Evolutionary conservation across 257 asterid genomes (phyloP), one percentile per base, ranked within the genome.

Genomic region (Misopates orontium): DNA sequence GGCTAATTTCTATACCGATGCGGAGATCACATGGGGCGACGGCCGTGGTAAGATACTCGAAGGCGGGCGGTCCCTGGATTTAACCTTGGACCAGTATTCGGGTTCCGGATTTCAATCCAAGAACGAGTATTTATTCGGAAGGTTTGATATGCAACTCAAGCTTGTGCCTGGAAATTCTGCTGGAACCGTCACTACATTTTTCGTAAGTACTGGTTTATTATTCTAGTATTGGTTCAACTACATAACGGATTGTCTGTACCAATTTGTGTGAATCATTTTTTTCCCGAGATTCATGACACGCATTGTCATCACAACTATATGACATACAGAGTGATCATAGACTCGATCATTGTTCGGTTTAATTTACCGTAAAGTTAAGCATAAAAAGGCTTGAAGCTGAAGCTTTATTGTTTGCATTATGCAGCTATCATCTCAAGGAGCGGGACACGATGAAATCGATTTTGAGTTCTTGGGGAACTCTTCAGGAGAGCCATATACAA

Each of bases 401-500:
- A 7, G 0, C 13, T 24, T 19, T 21, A 6, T 20, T 10, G 0
- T 8, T 50, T 22, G 0, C 5, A 19, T 18, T n/a, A 5, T 50
- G 57, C 74, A 78, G 79, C 51, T 78, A 21, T 71, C 83, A 1
- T 74, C 83, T 13, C 72, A 56, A 56, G 80, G 77, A 24, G 39
- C 66, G 8, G 56, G 54, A 0, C 83, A 78, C 15, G 83, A 78
- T 20, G 80, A 78, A 66, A 74, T 78, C 10, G 83, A 78, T 60
- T 78, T 74, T 1, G 83, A 78, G 68, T 74, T 74, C 56, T 19
- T 78, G 14, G 83, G 83, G 0, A 78, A 78, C 64, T 49, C 58
- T 0, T 49, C 80, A 0, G 80, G 83, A 3, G 73, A 75, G 53
- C 83, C 83, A 4, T 78, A 78, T 41, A 79, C 81, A 1, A n/a